phyloP scores from a whole-genome alignment of 768 basidiomycete genomes.

The Crepidotus variabilis region DNA sequence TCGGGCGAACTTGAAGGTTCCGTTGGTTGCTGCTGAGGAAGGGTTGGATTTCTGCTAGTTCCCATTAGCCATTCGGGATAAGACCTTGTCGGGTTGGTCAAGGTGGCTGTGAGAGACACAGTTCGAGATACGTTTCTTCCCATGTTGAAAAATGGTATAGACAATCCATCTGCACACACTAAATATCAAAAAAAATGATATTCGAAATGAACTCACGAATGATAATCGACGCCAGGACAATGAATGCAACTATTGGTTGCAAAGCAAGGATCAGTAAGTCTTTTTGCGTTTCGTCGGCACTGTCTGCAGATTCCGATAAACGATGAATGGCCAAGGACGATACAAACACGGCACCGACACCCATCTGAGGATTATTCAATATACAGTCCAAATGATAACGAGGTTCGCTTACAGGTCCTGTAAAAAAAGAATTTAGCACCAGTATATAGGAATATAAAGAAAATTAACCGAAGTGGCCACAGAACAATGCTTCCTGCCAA shows the following conservation, averaged over 20 bases:
- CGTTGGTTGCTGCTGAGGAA: constrained; percentile 9
- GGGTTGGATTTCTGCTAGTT: constrained; percentile 10
- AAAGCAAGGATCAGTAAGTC: constrained; percentile 72
- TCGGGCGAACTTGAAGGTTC: too few relatives aligned
- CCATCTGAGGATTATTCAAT: constrained; percentile 54
- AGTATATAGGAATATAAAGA: not conserved
- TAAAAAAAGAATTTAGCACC: not conserved
- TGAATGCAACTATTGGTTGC: constrained; percentile 82
- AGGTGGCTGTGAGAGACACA: constrained; percentile 39
- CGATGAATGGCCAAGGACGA: constrained; percentile 65
- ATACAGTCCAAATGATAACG: constrained; percentile 1
- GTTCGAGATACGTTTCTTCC: constrained; percentile 47
- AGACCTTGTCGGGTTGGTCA: constrained; percentile 30
- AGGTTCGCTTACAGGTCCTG: constrained; percentile 48
- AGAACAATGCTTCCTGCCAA: constrained; percentile 86
- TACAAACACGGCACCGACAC: constrained; percentile 89
- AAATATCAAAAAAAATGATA: not conserved
- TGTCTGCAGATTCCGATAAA: constrained; percentile 46
- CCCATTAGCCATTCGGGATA: constrained; percentile 44
- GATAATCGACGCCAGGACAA: constrained; percentile 84
- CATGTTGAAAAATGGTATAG: constrained; percentile 63
- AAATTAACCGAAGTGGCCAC: constrained; percentile 79
- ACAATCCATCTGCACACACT: constrained; percentile 50
- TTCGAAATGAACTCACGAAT: constrained; percentile 48
- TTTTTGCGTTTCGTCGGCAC: constrained; percentile 62